phyloP scores from a whole-genome alignment of 129 eudicot genomes.

The Silybum marianum region DNA sequence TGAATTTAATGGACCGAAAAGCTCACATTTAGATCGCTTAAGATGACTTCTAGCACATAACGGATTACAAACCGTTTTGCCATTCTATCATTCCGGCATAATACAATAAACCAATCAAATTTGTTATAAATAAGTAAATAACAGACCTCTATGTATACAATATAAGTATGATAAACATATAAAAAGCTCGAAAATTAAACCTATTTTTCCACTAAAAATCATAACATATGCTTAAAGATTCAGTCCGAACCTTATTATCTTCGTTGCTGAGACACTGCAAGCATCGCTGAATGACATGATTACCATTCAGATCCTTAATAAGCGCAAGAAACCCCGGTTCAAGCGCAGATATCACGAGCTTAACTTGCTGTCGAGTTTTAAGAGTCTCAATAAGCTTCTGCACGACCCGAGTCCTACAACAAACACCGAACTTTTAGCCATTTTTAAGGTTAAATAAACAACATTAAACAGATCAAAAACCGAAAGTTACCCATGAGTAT shows the following conservation, averaged over 20 bases:
- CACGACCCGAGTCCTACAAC: constrained; percentile 73
- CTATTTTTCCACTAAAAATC: not conserved
- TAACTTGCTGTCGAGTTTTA: constrained; percentile 57
- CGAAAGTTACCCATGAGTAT: constrained; percentile 68
- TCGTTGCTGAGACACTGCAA: constrained; percentile 62
- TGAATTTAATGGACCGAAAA: not conserved
- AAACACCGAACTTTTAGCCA: not conserved
- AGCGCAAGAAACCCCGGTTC: constrained; percentile 76
- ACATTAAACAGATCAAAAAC: not conserved
- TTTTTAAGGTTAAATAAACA: not conserved
- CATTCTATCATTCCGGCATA: not conserved
- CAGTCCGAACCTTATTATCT: constrained; percentile 57
- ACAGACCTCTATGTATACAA: not conserved
- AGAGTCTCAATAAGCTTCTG: constrained; percentile 84
- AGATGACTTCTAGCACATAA: not conserved
- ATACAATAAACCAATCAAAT: not conserved
- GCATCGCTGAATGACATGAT: constrained; percentile 79
- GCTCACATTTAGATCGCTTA: not conserved
- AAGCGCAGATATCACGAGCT: constrained; percentile 58
- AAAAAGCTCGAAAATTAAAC: not conserved
- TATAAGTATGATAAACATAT: not conserved
- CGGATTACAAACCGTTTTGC: not conserved
- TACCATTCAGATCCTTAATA: constrained; percentile 74
- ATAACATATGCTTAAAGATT: not conserved
- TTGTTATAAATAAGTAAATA: not conserved